Evolutionary conservation across 2,329 filamentous ascomycete species (phyloP), one percentile per base, ranked within the genome.

Genomic region (Cladosporium oxysporum): DNA sequence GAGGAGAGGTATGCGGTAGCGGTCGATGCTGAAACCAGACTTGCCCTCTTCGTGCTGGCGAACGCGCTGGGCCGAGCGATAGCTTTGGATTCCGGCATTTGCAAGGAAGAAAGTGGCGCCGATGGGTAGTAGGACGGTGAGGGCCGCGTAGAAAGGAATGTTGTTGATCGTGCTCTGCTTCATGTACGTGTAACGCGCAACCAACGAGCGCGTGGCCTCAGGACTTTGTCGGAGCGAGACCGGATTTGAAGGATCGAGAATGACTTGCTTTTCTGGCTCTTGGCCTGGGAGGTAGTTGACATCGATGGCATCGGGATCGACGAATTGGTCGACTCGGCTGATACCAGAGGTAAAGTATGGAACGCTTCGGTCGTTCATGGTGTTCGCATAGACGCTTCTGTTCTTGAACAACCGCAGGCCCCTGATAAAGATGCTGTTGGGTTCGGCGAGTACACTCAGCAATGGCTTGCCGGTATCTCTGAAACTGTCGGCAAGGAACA

Each of bases 401-500:
- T 91, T 84, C 76, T 88, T 87, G 80, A 98, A 98, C 71, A 83
- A 85, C 67, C 86, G 84, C 55, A 98, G 83, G 0, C 89, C 93
- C 35, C 87, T 86, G 72, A 96, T 90, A 79, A 98, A 98, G 70
- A 97, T 91, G 68, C 91, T 93, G 59, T 90, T 85, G 0, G 90
- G 88, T 70, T 97, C 93, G 6, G 93, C 91, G 33, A 98, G 83
- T 11, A 97, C 84, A 58, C 90, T 85, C 23, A 98, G 84, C 11
- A 98, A 82, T 0, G 93, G 92, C 49, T 88, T 86, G n/a, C 87
- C 89, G 0, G 92, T 96, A 68, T 91, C 88, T 66, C 93, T 88
- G 78, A 97, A 97, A 5, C 85, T 82, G 80, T 98, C 94, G 67
- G 95, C 90, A 65, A 88, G 88, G 76, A 97, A 98, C 11, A 98